A percentile compares a stretch with the other conserved stretches of the same genome.
Conservation (phyloP, 768 basidiomycete species). For the Dacryopinax primogenitus region DNA sequence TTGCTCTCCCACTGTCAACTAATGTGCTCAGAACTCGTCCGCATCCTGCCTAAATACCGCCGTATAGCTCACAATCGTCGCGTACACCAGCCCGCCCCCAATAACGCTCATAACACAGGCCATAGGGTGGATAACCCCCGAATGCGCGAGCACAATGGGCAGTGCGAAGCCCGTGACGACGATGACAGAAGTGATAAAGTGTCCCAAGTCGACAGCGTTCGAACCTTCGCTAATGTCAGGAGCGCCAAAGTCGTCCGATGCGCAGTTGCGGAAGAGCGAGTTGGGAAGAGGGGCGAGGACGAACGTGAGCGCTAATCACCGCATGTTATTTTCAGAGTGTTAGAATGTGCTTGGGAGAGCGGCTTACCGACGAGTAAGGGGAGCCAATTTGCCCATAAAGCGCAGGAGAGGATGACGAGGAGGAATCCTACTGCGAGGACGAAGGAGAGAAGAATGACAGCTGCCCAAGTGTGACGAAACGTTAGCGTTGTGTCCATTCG, state of each 20-base stretch:
- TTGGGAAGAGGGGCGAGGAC: slow-evolving; percentile 94
- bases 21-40: slow-evolving; percentile 64
- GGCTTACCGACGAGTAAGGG: slow-evolving; percentile 85
- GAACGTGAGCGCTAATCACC: slow-evolving; percentile 66
- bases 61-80: slow-evolving; percentile 78
- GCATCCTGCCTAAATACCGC: slow-evolving; percentile 69
- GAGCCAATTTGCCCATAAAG: slow-evolving; percentile 92
- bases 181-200: slow-evolving; percentile 81
- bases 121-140: slow-evolving; percentile 66
- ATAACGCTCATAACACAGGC: slow-evolving; percentile 92
- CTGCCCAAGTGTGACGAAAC: slow-evolving; percentile 31
- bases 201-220: slow-evolving; percentile 75
- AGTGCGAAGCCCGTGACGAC: slow-evolving; percentile 90
- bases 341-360: background rate
- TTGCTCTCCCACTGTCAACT: no score
- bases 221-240: slow-evolving; percentile 51
- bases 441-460: slow-evolving; percentile 92
- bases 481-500: background rate
- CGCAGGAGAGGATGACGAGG: slow-evolving; percentile 93
- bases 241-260: slow-evolving; percentile 66
- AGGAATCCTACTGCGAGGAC: slow-evolving; percentile 96
- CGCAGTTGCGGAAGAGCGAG: slow-evolving; percentile 85
- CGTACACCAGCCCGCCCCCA: slow-evolving; percentile 86
- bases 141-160: slow-evolving; percentile 83
- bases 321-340: no score